Evolutionary conservation across 2,329 filamentous ascomycete species (phyloP), one percentile per base, ranked within the genome.

Genomic region (Colletotrichum karsti): DNA sequence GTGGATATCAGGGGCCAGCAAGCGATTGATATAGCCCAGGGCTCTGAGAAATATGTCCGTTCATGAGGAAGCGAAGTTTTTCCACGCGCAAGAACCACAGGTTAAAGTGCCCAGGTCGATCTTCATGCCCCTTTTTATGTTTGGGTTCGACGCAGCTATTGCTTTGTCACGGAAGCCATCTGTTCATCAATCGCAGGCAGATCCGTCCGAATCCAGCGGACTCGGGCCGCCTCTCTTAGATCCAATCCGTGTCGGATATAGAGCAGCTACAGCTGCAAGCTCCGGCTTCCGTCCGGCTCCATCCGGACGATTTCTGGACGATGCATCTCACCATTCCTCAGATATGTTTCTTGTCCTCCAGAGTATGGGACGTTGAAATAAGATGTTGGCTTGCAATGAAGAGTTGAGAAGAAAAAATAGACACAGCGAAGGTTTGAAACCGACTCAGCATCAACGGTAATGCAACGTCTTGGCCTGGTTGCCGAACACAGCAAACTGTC

Each of bases 181-280:
- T 20, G 51, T 33, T 55, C 26, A 26, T 55, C 20, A 24, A 30
- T 39, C n/a, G 51, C 15, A 44, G 35, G 55, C 41, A 58, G 39
- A 58, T 41, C 55, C n/a, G n/a, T 15, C 41, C 13, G 33, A 33
- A 24, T 10, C 51, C 33, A 30, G 24, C 41, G 26, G 41, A 22
- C 30, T 26, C 56, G 56, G 56, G 26, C 55, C 55, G 55, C 30
- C 28, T 20, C 28, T 60, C 18, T 30, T 37, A 53, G 4, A 13
- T 39, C 53, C 60, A 53, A 22, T 18, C 18, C 26, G 60, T 35
- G 20, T 67, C 53, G 53, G 64, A 58, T 18, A 8, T 64, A 48
- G 3, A 15, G 3, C 42, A 46, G 20, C 15, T 24, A 5, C 4
- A n/a, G n/a, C n/a, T n/a, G n/a, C n/a, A n/a, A n/a, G n/a, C n/a